Conservation (phyloP, 768 basidiomycete genomes). For the Cystobasidium tubakii region DNA sequence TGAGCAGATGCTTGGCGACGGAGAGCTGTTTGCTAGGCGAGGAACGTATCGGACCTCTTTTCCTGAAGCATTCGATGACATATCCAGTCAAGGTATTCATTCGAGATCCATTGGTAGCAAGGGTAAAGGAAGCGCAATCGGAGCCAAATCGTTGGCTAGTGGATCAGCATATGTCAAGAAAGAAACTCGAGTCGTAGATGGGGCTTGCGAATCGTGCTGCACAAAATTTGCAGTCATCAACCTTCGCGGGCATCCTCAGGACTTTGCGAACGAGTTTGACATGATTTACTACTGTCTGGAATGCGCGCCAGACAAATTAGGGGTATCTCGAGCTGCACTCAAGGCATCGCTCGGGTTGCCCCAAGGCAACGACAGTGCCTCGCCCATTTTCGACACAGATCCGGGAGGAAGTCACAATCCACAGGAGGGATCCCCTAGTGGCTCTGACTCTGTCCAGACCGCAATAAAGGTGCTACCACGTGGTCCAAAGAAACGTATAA, state of each 20-base stretch:
- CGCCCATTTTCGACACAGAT: not conserved
- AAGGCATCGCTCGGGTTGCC: not conserved
- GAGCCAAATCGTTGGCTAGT: not conserved
- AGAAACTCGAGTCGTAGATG: not conserved
- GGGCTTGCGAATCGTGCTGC: slow-evolving; percentile 1
- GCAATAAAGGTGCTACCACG: not conserved
- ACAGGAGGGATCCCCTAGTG: too few species aligned
- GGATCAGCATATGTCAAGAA: slow-evolving; percentile 5
- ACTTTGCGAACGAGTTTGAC: not conserved
- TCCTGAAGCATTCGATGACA: too few species aligned
- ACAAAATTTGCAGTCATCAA: slow-evolving; percentile 1
- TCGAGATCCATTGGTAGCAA: too few species aligned
- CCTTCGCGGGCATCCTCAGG: not conserved
- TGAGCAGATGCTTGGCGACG: too few species aligned
- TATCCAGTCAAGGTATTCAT: too few species aligned
- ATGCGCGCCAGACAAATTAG: not conserved
- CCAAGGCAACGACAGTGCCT: not conserved
- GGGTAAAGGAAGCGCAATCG: not conserved
- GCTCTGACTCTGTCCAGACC: too few species aligned
- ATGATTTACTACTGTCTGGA: not conserved
- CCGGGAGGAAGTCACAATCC: not conserved
- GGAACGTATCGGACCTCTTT: too few species aligned
- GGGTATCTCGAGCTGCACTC: not conserved
- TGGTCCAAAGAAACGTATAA: not conserved
- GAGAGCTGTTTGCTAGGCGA: too few species aligned